These are phyloP conservation scores for Teunomyces gatunensis DNA, from an alignment of 805 yeast genomes.

Conservation along the genomic window DNA sequence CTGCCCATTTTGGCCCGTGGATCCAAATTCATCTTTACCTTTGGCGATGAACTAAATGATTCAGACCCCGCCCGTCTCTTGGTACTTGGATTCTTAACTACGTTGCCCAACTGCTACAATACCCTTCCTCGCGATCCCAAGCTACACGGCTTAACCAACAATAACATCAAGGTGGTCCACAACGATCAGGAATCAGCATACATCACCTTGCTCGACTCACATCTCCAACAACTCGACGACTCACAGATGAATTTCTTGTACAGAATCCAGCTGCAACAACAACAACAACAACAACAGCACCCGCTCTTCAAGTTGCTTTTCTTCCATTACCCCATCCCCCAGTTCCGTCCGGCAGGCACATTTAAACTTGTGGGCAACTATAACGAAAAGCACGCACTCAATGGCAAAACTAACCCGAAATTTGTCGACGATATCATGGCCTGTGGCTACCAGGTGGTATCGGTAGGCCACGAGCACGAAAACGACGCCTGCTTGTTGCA, in stretches of 20 bases:
- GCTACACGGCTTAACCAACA: slow-evolving; percentile 37
- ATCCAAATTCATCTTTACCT: slow-evolving; percentile 34
- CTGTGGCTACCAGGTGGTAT: slow-evolving; percentile 35
- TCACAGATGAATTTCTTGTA: slow-evolving; percentile 36
- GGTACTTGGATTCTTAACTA: slow-evolving; percentile 26
- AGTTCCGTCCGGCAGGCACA: slow-evolving; percentile 38
- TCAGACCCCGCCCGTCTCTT: neutral
- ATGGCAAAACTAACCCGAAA: slow-evolving; percentile 25
- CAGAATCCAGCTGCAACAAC: slow-evolving; percentile 15
- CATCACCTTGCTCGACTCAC: slow-evolving; percentile 35
- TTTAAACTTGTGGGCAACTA: slow-evolving; percentile 39
- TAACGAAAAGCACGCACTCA: slow-evolving; percentile 34
- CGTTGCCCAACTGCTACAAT: slow-evolving; percentile 39
- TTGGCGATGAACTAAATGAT: slow-evolving; percentile 27
- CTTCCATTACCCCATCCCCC: slow-evolving; percentile 42
- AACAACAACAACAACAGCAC: neutral
- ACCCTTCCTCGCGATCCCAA: slow-evolving; percentile 12
- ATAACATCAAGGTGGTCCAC: slow-evolving; percentile 27
- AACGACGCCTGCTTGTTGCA: slow-evolving; percentile 40
- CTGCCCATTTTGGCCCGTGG: slow-evolving; percentile 31
- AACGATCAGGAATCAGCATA: slow-evolving; percentile 18
- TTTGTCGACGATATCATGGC: slow-evolving; percentile 33
- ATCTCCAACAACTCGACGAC: slow-evolving; percentile 22
- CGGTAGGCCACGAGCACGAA: slow-evolving; percentile 45
- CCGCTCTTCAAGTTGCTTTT: slow-evolving; percentile 30